phyloP scores from a whole-genome alignment of 441 rosid species.

The Croton laevigatus region DNA sequence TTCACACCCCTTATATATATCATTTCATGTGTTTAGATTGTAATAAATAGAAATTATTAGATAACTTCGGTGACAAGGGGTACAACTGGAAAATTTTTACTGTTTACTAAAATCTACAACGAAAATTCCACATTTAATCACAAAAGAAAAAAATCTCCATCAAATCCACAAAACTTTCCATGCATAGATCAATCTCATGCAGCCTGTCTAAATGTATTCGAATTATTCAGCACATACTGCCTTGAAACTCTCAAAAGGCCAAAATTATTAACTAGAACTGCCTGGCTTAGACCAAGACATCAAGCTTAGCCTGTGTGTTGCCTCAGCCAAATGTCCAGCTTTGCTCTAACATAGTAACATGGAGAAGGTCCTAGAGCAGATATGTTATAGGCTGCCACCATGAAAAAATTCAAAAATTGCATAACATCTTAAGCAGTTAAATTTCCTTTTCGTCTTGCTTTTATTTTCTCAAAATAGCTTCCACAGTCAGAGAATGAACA shows the following conservation, averaged over 20 bases:
- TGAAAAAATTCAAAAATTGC: not conserved
- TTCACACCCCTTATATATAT: too few relatives aligned
- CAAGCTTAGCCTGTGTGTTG: not conserved
- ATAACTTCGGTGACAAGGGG: too few relatives aligned
- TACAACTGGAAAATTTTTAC: too few relatives aligned
- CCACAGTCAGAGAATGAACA: not conserved
- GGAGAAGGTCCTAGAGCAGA: not conserved
- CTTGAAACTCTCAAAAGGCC: not conserved
- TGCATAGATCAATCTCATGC: not conserved
- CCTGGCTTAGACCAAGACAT: not conserved
- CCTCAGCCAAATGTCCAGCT: not conserved
- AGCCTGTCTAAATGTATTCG: not conserved
- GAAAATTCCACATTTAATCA: not conserved
- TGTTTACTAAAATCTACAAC: too few relatives aligned
- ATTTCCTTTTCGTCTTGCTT: not conserved
- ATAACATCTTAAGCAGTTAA: not conserved
- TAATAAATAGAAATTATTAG: too few relatives aligned
- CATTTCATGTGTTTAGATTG: too few relatives aligned
- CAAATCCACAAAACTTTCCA: not conserved
- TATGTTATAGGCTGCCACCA: not conserved
- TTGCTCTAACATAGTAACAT: not conserved
- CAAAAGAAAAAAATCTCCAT: not conserved
- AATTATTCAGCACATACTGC: not conserved
- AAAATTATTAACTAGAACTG: not conserved
- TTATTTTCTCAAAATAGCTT: not conserved